Base-by-base conservation (phyloP, 2,329 filamentous ascomycete species). In the Coniochaeta prunicola region DNA sequence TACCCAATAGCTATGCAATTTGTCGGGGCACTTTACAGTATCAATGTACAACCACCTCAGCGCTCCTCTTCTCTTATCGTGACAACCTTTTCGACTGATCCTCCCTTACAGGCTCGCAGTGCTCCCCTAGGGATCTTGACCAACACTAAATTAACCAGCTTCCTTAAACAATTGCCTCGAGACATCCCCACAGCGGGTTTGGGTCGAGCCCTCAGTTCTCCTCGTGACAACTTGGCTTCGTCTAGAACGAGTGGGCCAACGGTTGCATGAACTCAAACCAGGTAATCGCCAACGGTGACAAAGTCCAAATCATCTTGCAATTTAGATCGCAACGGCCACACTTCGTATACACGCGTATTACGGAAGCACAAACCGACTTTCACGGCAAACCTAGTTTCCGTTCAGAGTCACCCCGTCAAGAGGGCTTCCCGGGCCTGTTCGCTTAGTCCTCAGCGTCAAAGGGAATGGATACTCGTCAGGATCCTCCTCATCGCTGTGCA, bases 401-500 rank as follows among this genome's bases (percentile, higher is more conserved):
- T 78, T 78, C 30, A 76, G 66, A 53, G 73, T 70, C 10, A 75
- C 66, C 12, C 69, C 70, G 36, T 78, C 75, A 9, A 78, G 69
- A n/a, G 76, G 76, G 33, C 74, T 77, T 38, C 67, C 71, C 13
- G 68, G 66, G 42, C 67, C 74, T 4, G 76, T 70, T 17, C 77
- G 77, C 75, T 83, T 83, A 19, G 76, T 75, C 64, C 82, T 78
- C 60, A 85, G 74, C 7, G 81, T 84, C 62, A 85, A 71, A 28
- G 82, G 81, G 73, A 84, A 85, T 1, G 81, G 79, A 64, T 85
- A 84, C 68, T 85, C 83, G n/a, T 85, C 93, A 0, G 89, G 85
- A 66, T 97, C 94, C 78, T 97, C 94, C 72, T 97, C 92, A 73
- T 94, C 91, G 75, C 91, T 96, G 17, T 30, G 15, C 3, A 67